A percentile compares a stretch with the other conserved stretches of the same genome.
These are phyloP conservation scores for Cystobasidium pallidum DNA, from an alignment of 1,284 basidiomycete genomes.

Conservation along the genomic window DNA sequence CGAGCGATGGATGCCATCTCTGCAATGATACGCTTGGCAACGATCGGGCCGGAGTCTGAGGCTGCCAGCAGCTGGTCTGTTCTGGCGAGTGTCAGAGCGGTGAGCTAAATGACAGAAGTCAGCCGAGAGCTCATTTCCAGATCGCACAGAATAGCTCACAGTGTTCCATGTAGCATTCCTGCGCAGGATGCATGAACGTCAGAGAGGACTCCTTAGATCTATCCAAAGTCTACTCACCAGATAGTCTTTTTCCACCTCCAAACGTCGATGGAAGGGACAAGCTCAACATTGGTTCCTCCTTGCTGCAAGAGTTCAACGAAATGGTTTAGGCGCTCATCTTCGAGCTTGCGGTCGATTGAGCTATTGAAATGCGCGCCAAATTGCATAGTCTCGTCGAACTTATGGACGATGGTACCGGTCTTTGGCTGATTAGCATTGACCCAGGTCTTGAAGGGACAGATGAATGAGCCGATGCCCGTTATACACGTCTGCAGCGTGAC, in stretches of 20 bases:
- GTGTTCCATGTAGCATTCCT: conserved; percentile 55
- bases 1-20: conserved; percentile 46
- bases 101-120: conserved; percentile 20
- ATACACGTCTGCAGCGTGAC: conserved; percentile 8
- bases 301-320: conserved; percentile 55
- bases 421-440: conserved; percentile 53
- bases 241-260: conserved; percentile 58
- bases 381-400: conserved; percentile 58
- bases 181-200: background rate
- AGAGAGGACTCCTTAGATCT: background rate
- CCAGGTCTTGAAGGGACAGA: conserved; percentile 55
- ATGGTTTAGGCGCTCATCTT: conserved; percentile 53
- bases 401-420: conserved; percentile 53
- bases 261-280: conserved; percentile 59
- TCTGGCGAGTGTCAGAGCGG: conserved; percentile 11
- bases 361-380: conserved; percentile 57
- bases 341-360: conserved; percentile 47
- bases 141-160: conserved; percentile 3
- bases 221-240: conserved; percentile 17
- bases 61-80: conserved; percentile 35
- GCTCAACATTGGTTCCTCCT: conserved; percentile 57
- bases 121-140: conserved; percentile 9
- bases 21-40: conserved; percentile 42
- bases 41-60: conserved; percentile 45
- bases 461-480: background rate